Evolutionary conservation across 2,329 filamentous ascomycete genomes (phyloP).

Genomic region (Colletotrichum lindemuthianum): DNA sequence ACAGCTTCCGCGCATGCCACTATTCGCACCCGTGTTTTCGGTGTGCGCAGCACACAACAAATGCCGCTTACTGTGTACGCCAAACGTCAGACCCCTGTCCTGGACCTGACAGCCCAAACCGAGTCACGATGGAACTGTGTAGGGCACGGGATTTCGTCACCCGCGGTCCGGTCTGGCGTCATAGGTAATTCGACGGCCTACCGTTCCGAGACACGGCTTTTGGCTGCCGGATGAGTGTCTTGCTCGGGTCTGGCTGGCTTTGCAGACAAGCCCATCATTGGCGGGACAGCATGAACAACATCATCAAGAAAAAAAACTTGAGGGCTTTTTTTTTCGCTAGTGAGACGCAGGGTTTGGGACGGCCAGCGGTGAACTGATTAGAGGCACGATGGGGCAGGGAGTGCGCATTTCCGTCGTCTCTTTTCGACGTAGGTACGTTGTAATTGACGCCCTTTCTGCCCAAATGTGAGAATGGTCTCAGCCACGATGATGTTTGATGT

Average conservation of each 20-base stretch:
- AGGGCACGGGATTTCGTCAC: conserved; percentile 31
- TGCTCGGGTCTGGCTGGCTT: neutral
- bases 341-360: no score
- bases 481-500: no score
- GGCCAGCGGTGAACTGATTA: neutral
- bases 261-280: no score
- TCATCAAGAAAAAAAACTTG: no score
- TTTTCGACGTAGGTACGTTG: neutral
- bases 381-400: neutral
- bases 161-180: conserved; percentile 30
- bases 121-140: neutral
- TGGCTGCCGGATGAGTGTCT: neutral
- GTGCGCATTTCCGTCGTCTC: conserved; percentile 20
- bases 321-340: no score
- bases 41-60: neutral
- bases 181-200: conserved; percentile 1
- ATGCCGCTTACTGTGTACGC: neutral
- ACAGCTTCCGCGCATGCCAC: conserved; percentile 1
- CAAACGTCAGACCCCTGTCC: conserved; percentile 15
- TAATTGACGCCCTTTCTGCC: neutral
- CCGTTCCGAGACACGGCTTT: neutral
- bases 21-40: conserved; percentile 1
- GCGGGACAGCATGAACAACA: no score
- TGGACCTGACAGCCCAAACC: neutral
- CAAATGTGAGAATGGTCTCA: no score